A percentile compares a stretch with the other conserved stretches of the same genome.
These are phyloP conservation scores for Microsporum audouinii DNA, from an alignment of 2,329 filamentous ascomycete species.

Conservation along the genomic window DNA sequence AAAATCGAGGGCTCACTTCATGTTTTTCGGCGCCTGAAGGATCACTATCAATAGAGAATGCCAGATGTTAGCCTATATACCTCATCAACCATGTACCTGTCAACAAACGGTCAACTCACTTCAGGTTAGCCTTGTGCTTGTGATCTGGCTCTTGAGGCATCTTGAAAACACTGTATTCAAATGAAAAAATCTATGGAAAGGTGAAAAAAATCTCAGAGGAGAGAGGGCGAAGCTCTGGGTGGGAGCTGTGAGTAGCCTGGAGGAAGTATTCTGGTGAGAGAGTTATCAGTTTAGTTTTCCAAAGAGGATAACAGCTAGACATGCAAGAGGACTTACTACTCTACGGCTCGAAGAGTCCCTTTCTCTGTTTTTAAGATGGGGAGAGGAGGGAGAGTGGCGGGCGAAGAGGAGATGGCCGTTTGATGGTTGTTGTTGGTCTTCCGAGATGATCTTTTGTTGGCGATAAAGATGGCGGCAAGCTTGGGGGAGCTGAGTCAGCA, in stretches of 20 bases:
- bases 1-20: constrained; percentile 50
- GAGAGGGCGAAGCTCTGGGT: constrained; percentile 8
- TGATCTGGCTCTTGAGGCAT: constrained; percentile 61
- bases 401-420: neutral
- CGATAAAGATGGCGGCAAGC: neutral
- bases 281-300: neutral
- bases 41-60: constrained; percentile 49
- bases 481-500: constrained; percentile 7
- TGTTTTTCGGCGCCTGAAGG: constrained; percentile 78
- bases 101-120: constrained; percentile 45
- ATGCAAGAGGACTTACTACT: neutral
- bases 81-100: constrained; percentile 12
- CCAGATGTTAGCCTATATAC: neutral
- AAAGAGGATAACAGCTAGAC: neutral
- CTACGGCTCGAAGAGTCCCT: neutral
- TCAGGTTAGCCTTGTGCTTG: constrained; percentile 62
- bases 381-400: constrained; percentile 9
- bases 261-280: neutral
- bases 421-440: constrained; percentile 1
- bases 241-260: neutral
- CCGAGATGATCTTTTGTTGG: constrained; percentile 3
- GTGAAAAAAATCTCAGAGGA: constrained; percentile 12
- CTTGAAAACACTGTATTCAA: constrained; percentile 32
- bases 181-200: constrained; percentile 20
- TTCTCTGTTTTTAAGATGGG: neutral